Evolutionary conservation across 106 monocot genomes (phyloP).

Genomic region (Triglochin maritima): DNA sequence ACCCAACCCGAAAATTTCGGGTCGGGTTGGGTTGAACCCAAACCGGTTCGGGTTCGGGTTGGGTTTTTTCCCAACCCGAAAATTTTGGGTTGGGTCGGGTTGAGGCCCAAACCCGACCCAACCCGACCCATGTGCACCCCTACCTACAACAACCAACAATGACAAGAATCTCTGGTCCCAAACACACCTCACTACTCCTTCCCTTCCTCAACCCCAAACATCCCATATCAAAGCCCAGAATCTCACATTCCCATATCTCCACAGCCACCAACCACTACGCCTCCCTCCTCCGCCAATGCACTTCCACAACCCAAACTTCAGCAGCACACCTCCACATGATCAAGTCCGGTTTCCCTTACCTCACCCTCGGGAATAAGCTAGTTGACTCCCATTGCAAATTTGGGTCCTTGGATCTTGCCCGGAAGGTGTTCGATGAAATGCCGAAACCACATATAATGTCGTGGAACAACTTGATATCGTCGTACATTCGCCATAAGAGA

Average conservation of each 20-base stretch:
- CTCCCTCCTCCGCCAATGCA: conserved; percentile 38
- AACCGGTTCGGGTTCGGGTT: too few species aligned
- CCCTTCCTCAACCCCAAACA: not conserved
- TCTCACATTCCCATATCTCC: not conserved
- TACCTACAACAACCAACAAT: too few species aligned
- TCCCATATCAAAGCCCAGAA: not conserved
- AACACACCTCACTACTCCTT: not conserved
- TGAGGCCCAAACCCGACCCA: too few species aligned
- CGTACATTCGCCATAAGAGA: conserved; percentile 24
- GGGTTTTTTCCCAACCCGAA: too few species aligned
- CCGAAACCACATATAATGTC: conserved; percentile 43
- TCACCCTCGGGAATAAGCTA: conserved; percentile 60
- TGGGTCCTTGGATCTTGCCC: conserved; percentile 32
- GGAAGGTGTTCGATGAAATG: conserved; percentile 64
- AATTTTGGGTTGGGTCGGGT: too few species aligned
- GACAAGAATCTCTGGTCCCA: not conserved
- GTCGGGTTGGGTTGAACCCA: too few species aligned
- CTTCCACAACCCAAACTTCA: conserved; percentile 11
- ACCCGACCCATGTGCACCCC: too few species aligned
- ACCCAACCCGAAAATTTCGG: too few species aligned
- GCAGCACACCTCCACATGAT: conserved; percentile 41
- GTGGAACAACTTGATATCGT: conserved; percentile 59
- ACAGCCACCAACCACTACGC: conserved; percentile 16
- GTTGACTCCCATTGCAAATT: conserved; percentile 41
- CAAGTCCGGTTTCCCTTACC: conserved; percentile 42